Evolutionary conservation across 371 early-diverging fungal genomes (phyloP).

Genomic region (Haplosporangium sp.): DNA sequence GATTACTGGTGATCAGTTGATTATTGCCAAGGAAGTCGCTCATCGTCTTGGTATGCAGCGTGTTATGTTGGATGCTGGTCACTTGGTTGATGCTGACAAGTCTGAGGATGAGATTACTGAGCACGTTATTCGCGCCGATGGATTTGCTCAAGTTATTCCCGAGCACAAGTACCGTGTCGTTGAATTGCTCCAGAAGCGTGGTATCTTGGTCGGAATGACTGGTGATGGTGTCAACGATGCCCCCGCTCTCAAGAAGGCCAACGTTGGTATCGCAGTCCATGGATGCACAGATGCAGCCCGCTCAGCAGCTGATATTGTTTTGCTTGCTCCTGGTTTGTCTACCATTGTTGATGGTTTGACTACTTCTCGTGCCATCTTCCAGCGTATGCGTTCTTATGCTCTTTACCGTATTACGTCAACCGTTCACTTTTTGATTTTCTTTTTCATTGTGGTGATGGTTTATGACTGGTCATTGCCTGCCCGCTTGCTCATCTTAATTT

Average conservation of each 20-base stretch:
- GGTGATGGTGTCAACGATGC: slow-evolving; percentile 95
- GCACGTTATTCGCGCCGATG: slow-evolving; percentile 87
- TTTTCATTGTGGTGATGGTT: slow-evolving; percentile 81
- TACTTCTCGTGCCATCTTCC: slow-evolving; percentile 87
- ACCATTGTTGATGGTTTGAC: slow-evolving; percentile 88
- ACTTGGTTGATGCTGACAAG: slow-evolving; percentile 83
- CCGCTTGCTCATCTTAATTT: slow-evolving; percentile 80
- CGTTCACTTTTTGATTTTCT: slow-evolving; percentile 89
- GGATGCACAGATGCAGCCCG: slow-evolving; percentile 94
- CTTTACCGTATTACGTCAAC: slow-evolving; percentile 92
- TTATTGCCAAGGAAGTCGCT: slow-evolving; percentile 92
- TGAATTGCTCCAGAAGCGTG: slow-evolving; percentile 79
- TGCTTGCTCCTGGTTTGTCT: slow-evolving; percentile 84
- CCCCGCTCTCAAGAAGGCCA: slow-evolving; percentile 87
- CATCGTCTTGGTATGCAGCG: slow-evolving; percentile 85
- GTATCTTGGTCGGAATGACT: slow-evolving; percentile 88
- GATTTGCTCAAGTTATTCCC: slow-evolving; percentile 96
- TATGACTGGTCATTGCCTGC: slow-evolving; percentile 79
- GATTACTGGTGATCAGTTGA: slow-evolving; percentile 93
- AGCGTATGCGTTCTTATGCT: slow-evolving; percentile 91
- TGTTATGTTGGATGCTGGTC: slow-evolving; percentile 81
- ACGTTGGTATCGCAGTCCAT: slow-evolving; percentile 82
- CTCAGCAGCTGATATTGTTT: slow-evolving; percentile 91
- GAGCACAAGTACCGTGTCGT: slow-evolving; percentile 97
- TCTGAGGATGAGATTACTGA: slow-evolving; percentile 88